Conservation (phyloP, 2,329 filamentous ascomycete species). For the Thielaviopsis ethacetica region DNA sequence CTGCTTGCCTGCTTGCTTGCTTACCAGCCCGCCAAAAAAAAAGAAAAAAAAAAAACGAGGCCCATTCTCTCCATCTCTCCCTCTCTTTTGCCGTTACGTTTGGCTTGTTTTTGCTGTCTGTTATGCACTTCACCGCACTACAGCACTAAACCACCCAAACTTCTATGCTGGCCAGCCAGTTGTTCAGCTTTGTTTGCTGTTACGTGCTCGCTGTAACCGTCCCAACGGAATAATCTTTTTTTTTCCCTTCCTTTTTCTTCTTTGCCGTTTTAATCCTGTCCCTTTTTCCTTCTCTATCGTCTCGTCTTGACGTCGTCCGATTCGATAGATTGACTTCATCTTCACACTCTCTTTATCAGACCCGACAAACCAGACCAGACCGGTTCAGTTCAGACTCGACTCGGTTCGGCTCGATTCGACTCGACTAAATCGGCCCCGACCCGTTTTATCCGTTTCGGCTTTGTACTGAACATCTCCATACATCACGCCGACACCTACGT, state of each 20-base stretch:
- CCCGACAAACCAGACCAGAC: too few species aligned
- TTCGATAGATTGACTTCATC: not conserved
- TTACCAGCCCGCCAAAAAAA: not conserved
- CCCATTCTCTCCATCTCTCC: too few species aligned
- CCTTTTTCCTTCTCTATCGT: not conserved
- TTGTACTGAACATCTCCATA: too few species aligned
- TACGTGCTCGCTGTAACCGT: not conserved
- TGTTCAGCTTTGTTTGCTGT: too few species aligned
- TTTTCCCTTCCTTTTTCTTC: not conserved
- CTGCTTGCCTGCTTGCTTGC: not conserved
- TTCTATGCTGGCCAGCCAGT: too few species aligned
- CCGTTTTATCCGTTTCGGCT: too few species aligned
- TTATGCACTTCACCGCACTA: too few species aligned
- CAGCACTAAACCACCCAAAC: too few species aligned
- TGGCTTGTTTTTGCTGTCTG: too few species aligned
- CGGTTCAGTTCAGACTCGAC: not conserved
- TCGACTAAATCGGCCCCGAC: not conserved
- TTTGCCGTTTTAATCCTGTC: not conserved
- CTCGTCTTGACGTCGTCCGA: not conserved
- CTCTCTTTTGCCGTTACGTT: too few species aligned
- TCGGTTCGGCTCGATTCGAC: not conserved
- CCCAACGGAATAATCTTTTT: not conserved
- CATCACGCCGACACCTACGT: too few species aligned
- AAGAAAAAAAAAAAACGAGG: too few species aligned
- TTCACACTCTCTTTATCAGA: not conserved